phyloP scores from a whole-genome alignment of 768 basidiomycete species.

The Phylloporus arenicola region DNA sequence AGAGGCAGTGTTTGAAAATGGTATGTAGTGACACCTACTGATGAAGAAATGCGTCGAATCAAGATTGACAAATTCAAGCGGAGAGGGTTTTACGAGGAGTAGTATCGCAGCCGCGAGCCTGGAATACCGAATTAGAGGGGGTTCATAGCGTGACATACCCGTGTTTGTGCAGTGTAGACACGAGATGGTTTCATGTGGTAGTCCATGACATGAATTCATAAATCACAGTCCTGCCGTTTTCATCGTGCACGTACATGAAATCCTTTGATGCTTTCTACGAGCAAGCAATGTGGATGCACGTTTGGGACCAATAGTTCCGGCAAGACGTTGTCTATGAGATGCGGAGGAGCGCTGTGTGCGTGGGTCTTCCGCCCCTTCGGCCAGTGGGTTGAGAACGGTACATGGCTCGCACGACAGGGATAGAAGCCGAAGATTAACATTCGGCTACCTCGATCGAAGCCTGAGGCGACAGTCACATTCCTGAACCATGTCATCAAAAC shows the following conservation, averaged over 20 bases:
- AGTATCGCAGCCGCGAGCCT: conserved; percentile 78
- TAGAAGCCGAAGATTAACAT: conserved; percentile 68
- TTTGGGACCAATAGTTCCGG: conserved; percentile 46
- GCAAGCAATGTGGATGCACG: conserved; percentile 51
- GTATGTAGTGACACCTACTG: no score
- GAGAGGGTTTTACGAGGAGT: conserved; percentile 60
- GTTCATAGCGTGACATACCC: conserved; percentile 56
- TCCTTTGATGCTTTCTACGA: conserved; percentile 79
- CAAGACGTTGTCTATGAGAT: conserved; percentile 58
- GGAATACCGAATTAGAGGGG: conserved; percentile 78
- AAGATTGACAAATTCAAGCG: conserved; percentile 35
- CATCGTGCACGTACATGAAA: conserved; percentile 55
- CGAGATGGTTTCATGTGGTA: conserved; percentile 50
- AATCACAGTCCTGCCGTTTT: background rate
- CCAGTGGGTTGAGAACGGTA: conserved; percentile 68
- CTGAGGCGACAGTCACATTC: no score
- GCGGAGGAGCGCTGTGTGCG: conserved; percentile 72
- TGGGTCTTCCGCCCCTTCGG: conserved; percentile 67
- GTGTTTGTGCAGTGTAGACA: conserved; percentile 46
- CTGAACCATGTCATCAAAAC: no score
- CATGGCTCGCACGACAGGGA: conserved; percentile 86
- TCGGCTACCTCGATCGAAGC: conserved; percentile 23
- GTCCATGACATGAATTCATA: conserved; percentile 42
- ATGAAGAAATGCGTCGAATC: no score
- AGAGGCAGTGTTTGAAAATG: no score